Evolutionary conservation across 2,329 filamentous ascomycete genomes (phyloP).

Genomic region (Sarocladium strictum): DNA sequence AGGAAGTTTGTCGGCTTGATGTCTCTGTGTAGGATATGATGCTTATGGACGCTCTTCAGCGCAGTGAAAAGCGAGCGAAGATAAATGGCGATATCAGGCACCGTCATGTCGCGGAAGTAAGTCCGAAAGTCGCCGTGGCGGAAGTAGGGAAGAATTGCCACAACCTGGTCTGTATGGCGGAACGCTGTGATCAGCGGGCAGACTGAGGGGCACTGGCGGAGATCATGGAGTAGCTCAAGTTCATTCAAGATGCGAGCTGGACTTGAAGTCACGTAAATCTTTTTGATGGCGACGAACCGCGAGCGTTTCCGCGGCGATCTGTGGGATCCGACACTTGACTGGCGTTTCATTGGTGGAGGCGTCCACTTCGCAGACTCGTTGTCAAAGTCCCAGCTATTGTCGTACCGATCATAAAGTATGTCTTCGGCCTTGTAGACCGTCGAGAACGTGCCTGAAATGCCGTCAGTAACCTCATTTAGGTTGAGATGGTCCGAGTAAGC

Average conservation of each 20-base stretch:
- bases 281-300: constrained; percentile 94
- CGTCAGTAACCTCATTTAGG: not conserved
- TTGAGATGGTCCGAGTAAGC: not conserved
- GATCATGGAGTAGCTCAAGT: constrained; percentile 83
- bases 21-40: constrained; percentile 84
- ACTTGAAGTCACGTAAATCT: constrained; percentile 98
- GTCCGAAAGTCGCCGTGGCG: constrained; percentile 90
- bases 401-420: constrained; percentile 72
- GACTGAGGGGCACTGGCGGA: constrained; percentile 76
- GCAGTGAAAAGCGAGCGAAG: constrained; percentile 84
- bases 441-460: constrained; percentile 76
- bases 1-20: constrained; percentile 98
- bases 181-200: constrained; percentile 98
- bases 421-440: constrained; percentile 99
- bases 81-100: constrained; percentile 83
- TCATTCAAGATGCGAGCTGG: constrained; percentile 93
- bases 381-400: constrained; percentile 82
- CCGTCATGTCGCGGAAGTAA: constrained; percentile 87
- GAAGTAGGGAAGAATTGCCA: constrained; percentile 93
- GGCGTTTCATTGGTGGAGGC: constrained; percentile 58
- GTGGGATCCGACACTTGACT: constrained; percentile 28
- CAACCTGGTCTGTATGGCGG: constrained; percentile 85
- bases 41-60: constrained; percentile 73
- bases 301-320: constrained; percentile 31
- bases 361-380: constrained; percentile 61